Evolutionary conservation across 371 early-diverging fungal genomes (phyloP), one percentile per base, ranked within the genome.

Genomic region (Mucor circinelloides): DNA sequence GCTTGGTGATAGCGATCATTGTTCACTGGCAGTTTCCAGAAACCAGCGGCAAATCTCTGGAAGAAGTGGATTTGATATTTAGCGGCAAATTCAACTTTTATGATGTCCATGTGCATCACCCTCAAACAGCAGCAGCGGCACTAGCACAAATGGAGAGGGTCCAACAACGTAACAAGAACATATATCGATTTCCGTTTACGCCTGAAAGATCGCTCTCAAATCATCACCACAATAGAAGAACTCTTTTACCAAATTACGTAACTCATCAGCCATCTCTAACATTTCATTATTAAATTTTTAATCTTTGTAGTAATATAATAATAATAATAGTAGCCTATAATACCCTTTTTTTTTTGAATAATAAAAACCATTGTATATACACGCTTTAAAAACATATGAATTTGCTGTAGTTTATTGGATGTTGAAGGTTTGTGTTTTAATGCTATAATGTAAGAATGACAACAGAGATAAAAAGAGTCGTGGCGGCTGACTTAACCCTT

Each of bases 1-100:
- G 89, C 77, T 70, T 84, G 6, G 77, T 83, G 10, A 85, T 89
- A 54, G 79, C 89, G 13, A 63, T 81, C 8, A 66, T 83, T 60
- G 85, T 93, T 40, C 90, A 86, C 77, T 68, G 85, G 60, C 88
- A 88, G 65, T 90, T 90, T 63, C 97, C 96, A 2, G 95, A 95
- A 82, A 95, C 95, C 66, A 93, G 89, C 73, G 83, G 83, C 12
- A 83, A 83, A 74, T 83, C 83, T n/a, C 50, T 83, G 1, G 83
- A 83, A 61, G 83, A 83, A 60, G 72, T 83, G 2, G 83, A 83
- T 66, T 65, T 83, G n/a, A 78, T 83, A 19, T 83, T 83, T 42
- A 74, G 75, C 52, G 71, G 78, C 28, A 68, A 77, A 42, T 75
- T 83, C 38, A 74, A 77, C 52, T 78, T 72, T 40, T 80, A 78